Evolutionary conservation across 1,284 basidiomycete species (phyloP).

Genomic region (Cerioporus squamosus): DNA sequence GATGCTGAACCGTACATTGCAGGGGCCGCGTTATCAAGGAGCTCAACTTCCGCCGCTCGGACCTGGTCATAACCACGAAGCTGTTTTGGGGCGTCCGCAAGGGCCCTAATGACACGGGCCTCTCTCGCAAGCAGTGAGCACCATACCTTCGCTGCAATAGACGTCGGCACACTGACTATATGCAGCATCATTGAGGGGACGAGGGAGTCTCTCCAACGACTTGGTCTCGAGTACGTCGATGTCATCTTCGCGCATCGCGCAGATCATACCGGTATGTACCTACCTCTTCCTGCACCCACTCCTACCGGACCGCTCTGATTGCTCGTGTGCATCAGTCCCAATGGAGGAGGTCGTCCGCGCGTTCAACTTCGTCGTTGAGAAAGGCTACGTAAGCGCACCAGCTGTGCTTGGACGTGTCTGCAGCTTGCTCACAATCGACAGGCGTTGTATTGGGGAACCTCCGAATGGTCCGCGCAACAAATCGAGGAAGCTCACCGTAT

Average conservation of each 20-base stretch:
- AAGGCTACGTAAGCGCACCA: conserved; percentile 54
- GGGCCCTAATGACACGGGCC: conserved; percentile 63
- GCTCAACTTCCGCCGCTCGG: conserved; percentile 70
- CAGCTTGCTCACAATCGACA: conserved; percentile 22
- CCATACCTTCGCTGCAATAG: background rate
- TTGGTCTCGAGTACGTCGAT: conserved; percentile 80
- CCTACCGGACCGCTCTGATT: too few relatives aligned
- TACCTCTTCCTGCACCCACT: conserved; percentile 2
- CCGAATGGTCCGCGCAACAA: conserved; percentile 79
- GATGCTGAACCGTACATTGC: background rate
- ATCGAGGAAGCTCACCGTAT: conserved; percentile 73
- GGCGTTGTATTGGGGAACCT: conserved; percentile 78
- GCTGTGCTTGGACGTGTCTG: background rate
- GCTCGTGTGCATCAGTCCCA: conserved; percentile 43
- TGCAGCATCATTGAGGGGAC: conserved; percentile 78
- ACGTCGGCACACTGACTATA: background rate
- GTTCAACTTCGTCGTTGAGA: conserved; percentile 70
- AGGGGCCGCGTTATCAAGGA: conserved; percentile 84
- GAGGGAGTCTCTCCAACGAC: conserved; percentile 68
- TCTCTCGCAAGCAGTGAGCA: conserved; percentile 76
- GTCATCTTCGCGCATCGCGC: conserved; percentile 69
- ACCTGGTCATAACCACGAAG: conserved; percentile 78
- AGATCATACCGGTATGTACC: conserved; percentile 49
- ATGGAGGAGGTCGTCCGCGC: conserved; percentile 78
- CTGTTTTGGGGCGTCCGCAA: conserved; percentile 59